Evolutionary conservation across 2,329 filamentous ascomycete species (phyloP).

Genomic region (Botrytis aclada): DNA sequence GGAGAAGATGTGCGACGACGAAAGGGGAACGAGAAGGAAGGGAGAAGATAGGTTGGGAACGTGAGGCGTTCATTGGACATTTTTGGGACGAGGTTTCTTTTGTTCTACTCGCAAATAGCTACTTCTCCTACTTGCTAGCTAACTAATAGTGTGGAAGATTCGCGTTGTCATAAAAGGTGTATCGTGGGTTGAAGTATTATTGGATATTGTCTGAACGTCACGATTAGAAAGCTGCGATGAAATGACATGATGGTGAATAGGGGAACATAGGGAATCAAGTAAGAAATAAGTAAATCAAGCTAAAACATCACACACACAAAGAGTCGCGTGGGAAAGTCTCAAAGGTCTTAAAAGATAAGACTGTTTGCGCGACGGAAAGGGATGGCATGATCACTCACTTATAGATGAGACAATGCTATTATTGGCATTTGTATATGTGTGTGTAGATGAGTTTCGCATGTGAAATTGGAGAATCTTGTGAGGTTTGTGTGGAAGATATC

Average conservation of each 20-base stretch:
- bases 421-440: background rate
- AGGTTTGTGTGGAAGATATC: background rate
- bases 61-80: constrained; percentile 23
- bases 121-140: background rate
- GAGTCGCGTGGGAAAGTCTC: constrained; percentile 2
- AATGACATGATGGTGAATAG: background rate
- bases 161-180: background rate
- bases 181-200: background rate
- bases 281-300: background rate
- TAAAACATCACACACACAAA: constrained; percentile 6
- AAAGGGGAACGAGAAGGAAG: constrained; percentile 47
- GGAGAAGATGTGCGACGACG: constrained; percentile 41
- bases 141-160: background rate
- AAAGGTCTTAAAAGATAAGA: background rate
- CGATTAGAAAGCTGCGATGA: background rate
- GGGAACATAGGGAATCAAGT: background rate
- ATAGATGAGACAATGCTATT: background rate
- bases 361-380: constrained; percentile 9
- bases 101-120: background rate
- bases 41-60: constrained; percentile 53
- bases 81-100: background rate
- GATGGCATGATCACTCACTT: constrained; percentile 10
- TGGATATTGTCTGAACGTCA: background rate
- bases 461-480: background rate
- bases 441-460: background rate